Percentiles rank a stretch among this genome's conserved stretches.
These are phyloP conservation scores for Coniophora puteana DNA, from an alignment of 1,284 basidiomycete genomes.

Conservation along the genomic window DNA sequence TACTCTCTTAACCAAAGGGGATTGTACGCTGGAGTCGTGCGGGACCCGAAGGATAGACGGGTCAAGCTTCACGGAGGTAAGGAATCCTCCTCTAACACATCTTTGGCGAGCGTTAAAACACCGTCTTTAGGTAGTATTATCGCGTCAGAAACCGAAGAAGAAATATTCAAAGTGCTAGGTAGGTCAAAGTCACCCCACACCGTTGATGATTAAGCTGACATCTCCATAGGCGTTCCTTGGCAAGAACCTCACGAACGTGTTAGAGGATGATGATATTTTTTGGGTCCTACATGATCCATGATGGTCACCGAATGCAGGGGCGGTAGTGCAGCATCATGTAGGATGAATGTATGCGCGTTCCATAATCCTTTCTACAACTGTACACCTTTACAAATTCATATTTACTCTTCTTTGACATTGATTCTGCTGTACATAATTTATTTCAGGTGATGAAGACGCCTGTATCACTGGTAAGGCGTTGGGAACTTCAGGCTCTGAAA, in stretches of 20 bases:
- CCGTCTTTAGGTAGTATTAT: slow-evolving; percentile 58
- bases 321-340: too few species aligned
- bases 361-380: too few species aligned
- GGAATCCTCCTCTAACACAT: slow-evolving; percentile 16
- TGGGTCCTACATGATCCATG: too few species aligned
- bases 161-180: slow-evolving; percentile 77
- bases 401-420: too few species aligned
- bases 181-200: slow-evolving; percentile 16
- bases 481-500: too few species aligned
- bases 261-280: slow-evolving; percentile 24
- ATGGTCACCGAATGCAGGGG: too few species aligned
- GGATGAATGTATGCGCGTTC: too few species aligned
- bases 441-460: too few species aligned
- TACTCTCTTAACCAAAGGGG: slow-evolving; percentile 87
- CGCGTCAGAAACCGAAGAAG: slow-evolving; percentile 79
- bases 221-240: slow-evolving; percentile 56
- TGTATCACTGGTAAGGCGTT: too few species aligned
- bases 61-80: slow-evolving; percentile 66
- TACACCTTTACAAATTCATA: too few species aligned
- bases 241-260: slow-evolving; percentile 74
- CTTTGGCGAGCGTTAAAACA: neutral
- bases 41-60: slow-evolving; percentile 57
- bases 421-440: too few species aligned
- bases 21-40: slow-evolving; percentile 68
- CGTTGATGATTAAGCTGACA: slow-evolving; percentile 2